Base-by-base conservation (phyloP, 768 basidiomycete species). In the Rhodotorula babjevae region DNA sequence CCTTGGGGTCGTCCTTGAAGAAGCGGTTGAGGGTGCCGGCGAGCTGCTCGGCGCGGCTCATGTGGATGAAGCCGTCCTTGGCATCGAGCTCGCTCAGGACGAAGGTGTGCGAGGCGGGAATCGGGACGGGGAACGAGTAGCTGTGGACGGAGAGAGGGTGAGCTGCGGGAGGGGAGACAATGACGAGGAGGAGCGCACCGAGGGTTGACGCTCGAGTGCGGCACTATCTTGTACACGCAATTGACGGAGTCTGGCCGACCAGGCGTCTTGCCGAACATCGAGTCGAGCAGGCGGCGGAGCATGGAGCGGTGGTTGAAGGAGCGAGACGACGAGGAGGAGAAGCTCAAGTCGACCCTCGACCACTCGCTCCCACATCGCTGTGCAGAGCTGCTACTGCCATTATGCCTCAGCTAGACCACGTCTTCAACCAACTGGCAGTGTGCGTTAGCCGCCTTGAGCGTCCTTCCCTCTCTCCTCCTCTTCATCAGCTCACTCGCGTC, bases 21-120 rank as follows among this genome's bases (percentile, higher is more conserved):
- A 82, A 82, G 42, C 79, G 72, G 44, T 78, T 74, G 36, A 82
- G 71, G 7, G 80, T 81, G 2, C 71, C 71, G 0, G 78, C 75
- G 52, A 77, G 57, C 60, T 76, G 69, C 0, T 47, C 49, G 9
- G 79, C 76, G 19, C 80, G 78, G 12, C 80, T 80, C 57, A 81
- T 68, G 74, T 82, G 82, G 27, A 82, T 72, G 76, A 79, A 82
- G 23, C 82, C 80, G 61, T 82, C 60, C 49, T 79, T 76, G 6
- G 74, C 72, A 60, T 81, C 80, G 9, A 81, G 75, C 31, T 78
- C 73, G 25, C 67, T 67, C 14, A 80, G 74, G 67, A 74, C 70
- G 65, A 81, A 80, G 21, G 70, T 68, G 67, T 80, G 65, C 0
- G 66, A 68, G 7, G 80, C 78, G 0, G 81, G 80, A 16, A 81